Percentiles rank a stretch among this genome's conserved stretches.
Conservation (phyloP, 306 rosid genomes). For the Arachis stenosperma region DNA sequence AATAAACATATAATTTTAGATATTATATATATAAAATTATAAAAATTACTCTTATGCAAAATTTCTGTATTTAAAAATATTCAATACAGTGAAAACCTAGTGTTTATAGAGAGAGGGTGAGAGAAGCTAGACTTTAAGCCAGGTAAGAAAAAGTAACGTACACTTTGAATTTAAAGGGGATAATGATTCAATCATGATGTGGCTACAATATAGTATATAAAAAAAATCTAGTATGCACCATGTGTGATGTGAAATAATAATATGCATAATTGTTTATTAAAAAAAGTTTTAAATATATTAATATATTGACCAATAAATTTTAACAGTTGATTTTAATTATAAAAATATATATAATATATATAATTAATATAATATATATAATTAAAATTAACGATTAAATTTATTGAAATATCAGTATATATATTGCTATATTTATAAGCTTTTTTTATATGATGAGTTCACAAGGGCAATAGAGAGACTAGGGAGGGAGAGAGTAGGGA, state of each 20-base stretch:
- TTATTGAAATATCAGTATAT: no score
- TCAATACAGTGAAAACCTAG: slow-evolving; percentile 26
- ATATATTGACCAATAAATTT: no score
- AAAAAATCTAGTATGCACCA: slow-evolving; percentile 10
- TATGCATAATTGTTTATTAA: slow-evolving; percentile 10
- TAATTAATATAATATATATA: no score
- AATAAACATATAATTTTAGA: no score
- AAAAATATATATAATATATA: no score
- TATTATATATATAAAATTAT: no score
- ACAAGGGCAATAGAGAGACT: slow-evolving; percentile 43
- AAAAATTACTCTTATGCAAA: not conserved
- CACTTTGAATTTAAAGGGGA: slow-evolving; percentile 69
- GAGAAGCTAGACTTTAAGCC: slow-evolving; percentile 26
- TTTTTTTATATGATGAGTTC: slow-evolving; percentile 35
- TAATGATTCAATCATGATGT: slow-evolving; percentile 65
- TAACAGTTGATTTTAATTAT: no score
- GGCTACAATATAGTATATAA: slow-evolving; percentile 23
- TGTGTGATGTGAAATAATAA: slow-evolving; percentile 29
- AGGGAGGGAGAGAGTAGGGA: not conserved
- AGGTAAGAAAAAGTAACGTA: slow-evolving; percentile 47
- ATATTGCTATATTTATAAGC: no score
- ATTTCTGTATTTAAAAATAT: slow-evolving; percentile 28
- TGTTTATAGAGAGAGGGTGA: not conserved
- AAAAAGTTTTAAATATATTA: no score
- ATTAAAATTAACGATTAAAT: no score